These are phyloP conservation scores for Gliomastix tumulicola DNA, from an alignment of 2,329 filamentous ascomycete species.

Conservation along the genomic window DNA sequence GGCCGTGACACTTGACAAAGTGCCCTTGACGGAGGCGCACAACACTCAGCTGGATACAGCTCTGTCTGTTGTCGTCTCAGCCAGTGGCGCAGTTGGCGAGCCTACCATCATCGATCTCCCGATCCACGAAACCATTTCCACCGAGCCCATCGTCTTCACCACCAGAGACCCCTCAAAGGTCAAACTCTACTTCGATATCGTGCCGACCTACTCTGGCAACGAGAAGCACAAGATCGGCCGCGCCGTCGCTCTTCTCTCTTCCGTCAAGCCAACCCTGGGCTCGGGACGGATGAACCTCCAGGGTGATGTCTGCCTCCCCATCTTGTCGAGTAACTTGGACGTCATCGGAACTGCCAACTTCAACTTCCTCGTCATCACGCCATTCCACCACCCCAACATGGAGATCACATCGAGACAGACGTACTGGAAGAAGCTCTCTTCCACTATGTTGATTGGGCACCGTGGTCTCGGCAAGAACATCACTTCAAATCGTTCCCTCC, in stretches of 20 bases:
- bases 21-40: conserved; percentile 82
- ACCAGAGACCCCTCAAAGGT: conserved; percentile 72
- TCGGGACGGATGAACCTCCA: conserved; percentile 86
- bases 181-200: conserved; percentile 87
- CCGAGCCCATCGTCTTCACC: conserved; percentile 87
- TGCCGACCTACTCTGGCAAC: conserved; percentile 89
- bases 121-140: conserved; percentile 87
- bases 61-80: conserved; percentile 83
- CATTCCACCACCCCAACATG: conserved; percentile 92
- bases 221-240: conserved; percentile 85
- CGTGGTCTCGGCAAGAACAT: conserved; percentile 86
- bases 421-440: conserved; percentile 90
- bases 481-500: conserved; percentile 74
- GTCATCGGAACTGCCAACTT: conserved; percentile 95
- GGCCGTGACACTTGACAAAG: conserved; percentile 79
- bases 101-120: conserved; percentile 86
- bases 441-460: conserved; percentile 74
- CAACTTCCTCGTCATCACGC: conserved; percentile 92
- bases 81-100: conserved; percentile 77
- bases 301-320: conserved; percentile 86
- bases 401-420: conserved; percentile 83
- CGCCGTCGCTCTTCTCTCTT: conserved; percentile 80
- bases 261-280: conserved; percentile 75
- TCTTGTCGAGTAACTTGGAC: conserved; percentile 77
- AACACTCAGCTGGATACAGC: conserved; percentile 92